These are phyloP conservation scores for Solanum tarijense DNA, from an alignment of 257 asterid species.

Conservation along the genomic window DNA sequence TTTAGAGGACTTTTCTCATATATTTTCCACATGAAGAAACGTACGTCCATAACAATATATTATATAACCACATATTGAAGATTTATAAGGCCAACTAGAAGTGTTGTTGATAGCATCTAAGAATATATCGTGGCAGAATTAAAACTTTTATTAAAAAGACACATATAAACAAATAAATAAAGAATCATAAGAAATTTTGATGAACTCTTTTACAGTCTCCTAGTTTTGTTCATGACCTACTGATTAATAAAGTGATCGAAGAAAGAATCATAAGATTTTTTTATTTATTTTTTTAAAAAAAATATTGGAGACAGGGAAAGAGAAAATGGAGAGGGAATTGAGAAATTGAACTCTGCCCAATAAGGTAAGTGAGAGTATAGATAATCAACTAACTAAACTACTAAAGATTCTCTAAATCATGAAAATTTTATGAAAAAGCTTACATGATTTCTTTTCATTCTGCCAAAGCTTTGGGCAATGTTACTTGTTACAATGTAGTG, in stretches of 20 bases:
- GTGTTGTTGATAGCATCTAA: neutral
- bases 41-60: neutral
- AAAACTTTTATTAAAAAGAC: neutral
- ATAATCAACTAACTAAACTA: too few species aligned
- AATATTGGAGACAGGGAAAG: neutral
- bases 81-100: neutral
- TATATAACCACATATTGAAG: neutral
- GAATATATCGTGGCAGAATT: neutral
- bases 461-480: too few species aligned
- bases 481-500: neutral
- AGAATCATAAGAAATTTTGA: too few species aligned
- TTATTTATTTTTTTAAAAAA: accelerated
- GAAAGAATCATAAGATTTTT: neutral
- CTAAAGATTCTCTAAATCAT: too few species aligned
- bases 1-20: neutral
- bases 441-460: too few species aligned
- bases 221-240: neutral
- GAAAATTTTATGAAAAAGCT: too few species aligned
- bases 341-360: neutral
- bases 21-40: neutral
- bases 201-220: neutral
- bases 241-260: neutral
- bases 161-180: neutral
- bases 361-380: neutral
- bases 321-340: neutral